Percentiles rank a stretch among this genome's conserved stretches.
phyloP scores from a whole-genome alignment of 768 basidiomycete species.

The Amanita pseudoporphyria region DNA sequence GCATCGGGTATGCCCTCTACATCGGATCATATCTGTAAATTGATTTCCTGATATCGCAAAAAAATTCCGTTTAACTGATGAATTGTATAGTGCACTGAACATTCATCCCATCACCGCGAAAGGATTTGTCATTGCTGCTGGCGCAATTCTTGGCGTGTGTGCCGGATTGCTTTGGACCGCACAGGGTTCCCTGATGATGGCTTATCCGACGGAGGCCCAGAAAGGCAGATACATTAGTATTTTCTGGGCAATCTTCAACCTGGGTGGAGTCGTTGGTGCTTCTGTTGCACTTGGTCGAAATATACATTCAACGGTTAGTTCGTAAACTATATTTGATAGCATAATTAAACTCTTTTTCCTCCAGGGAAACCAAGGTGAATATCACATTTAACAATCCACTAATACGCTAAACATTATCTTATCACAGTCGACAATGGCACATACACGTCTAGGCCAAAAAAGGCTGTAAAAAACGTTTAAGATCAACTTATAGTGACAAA shows the following conservation, averaged over 20 bases:
- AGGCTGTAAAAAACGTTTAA: no score
- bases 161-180: constrained; percentile 73
- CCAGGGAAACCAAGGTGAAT: constrained; percentile 5
- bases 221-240: constrained; percentile 72
- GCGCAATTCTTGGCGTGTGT: constrained; percentile 65
- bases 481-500: no score
- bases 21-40: constrained; percentile 60
- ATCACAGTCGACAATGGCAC: constrained; percentile 57
- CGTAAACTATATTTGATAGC: neutral
- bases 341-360: neutral
- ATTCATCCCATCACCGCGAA: constrained; percentile 50
- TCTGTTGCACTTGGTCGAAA: constrained; percentile 68
- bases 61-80: neutral
- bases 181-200: constrained; percentile 78
- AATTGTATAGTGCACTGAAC: constrained; percentile 46
- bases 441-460: no score
- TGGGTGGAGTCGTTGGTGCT: constrained; percentile 73
- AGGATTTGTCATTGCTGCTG: constrained; percentile 60
- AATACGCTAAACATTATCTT: neutral
- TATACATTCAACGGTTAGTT: constrained; percentile 37
- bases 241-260: constrained; percentile 81
- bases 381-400: neutral
- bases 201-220: constrained; percentile 71
- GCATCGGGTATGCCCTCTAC: constrained; percentile 67
- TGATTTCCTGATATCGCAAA: neutral